phyloP scores from a whole-genome alignment of 768 basidiomycete species.

The Clavaria fumosa region DNA sequence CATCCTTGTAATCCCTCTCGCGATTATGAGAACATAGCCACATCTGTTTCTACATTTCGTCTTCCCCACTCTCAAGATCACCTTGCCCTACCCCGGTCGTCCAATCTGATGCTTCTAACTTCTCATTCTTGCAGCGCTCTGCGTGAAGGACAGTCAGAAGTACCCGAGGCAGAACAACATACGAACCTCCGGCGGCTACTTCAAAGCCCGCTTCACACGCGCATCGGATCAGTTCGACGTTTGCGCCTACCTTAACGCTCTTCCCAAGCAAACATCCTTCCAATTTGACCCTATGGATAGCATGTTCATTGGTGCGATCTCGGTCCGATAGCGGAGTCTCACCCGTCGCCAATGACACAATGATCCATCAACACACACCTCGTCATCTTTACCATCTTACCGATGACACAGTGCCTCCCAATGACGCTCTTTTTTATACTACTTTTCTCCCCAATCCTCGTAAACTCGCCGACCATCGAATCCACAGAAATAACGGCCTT shows the following conservation, averaged over 20 bases:
- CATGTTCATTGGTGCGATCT: neutral
- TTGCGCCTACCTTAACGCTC: slow-evolving; percentile 56
- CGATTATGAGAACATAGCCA: no score
- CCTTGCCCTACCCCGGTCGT: slow-evolving; percentile 12
- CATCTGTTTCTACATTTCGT: no score
- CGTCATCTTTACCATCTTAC: slow-evolving; percentile 67
- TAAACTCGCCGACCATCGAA: slow-evolving; percentile 69
- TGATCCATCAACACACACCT: slow-evolving; percentile 83
- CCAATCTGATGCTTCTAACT: slow-evolving; percentile 24
- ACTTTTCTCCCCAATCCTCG: slow-evolving; percentile 65
- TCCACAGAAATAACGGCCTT: slow-evolving; percentile 76
- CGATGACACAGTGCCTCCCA: slow-evolving; percentile 73
- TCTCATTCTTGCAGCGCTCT: slow-evolving; percentile 38
- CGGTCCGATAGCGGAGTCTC: neutral
- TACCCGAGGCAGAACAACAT: neutral
- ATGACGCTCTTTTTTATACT: slow-evolving; percentile 69
- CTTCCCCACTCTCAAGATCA: neutral
- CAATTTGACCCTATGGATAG: slow-evolving; percentile 43
- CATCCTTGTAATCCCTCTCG: no score
- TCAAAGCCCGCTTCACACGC: slow-evolving; percentile 71
- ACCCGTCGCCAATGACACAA: slow-evolving; percentile 82
- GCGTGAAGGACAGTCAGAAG: slow-evolving; percentile 1
- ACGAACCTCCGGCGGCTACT: slow-evolving; percentile 43
- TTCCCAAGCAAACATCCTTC: slow-evolving; percentile 65
- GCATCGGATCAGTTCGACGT: slow-evolving; percentile 51